These are phyloP conservation scores for Coprinopsis sp. DNA, from an alignment of 768 basidiomycete species.

Conservation along the genomic window DNA sequence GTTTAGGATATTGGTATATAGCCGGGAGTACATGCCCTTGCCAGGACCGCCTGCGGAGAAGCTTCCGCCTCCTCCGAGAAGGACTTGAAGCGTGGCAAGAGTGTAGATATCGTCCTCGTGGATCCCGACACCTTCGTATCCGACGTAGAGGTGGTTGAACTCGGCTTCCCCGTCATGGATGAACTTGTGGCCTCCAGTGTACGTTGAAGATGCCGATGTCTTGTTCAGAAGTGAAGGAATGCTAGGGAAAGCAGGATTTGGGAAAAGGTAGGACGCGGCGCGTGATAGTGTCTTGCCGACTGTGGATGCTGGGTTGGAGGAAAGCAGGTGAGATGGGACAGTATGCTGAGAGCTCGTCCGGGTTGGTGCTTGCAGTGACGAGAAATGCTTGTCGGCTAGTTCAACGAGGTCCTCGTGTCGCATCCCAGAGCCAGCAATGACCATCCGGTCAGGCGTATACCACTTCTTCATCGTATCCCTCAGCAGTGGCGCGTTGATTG, in stretches of 20 bases:
- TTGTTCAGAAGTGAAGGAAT: slow-evolving; percentile 19
- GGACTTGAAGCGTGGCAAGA: slow-evolving; percentile 89
- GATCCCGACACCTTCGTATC: slow-evolving; percentile 87
- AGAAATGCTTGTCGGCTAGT: slow-evolving; percentile 79
- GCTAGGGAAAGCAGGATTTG: slow-evolving; percentile 28
- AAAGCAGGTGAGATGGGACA: slow-evolving; percentile 57
- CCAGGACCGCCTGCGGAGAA: slow-evolving; percentile 98
- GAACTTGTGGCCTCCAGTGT: slow-evolving; percentile 82
- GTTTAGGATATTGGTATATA: slow-evolving; percentile 95
- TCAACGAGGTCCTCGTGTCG: slow-evolving; percentile 85
- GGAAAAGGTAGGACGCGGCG: slow-evolving; percentile 73
- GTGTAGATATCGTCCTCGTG: slow-evolving; percentile 91
- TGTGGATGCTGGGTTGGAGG: slow-evolving; percentile 47
- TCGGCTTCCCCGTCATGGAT: slow-evolving; percentile 58
- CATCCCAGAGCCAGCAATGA: slow-evolving; percentile 92
- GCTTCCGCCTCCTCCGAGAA: slow-evolving; percentile 92
- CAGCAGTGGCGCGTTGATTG: slow-evolving; percentile 59
- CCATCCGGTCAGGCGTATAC: slow-evolving; percentile 94
- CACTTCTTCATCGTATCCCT: slow-evolving; percentile 66
- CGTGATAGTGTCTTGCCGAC: slow-evolving; percentile 67
- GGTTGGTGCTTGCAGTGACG: slow-evolving; percentile 48
- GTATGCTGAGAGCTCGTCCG: slow-evolving; percentile 27
- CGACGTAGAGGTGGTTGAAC: slow-evolving; percentile 91
- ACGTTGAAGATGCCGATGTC: slow-evolving; percentile 47
- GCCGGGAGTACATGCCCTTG: slow-evolving; percentile 97